Conservation (phyloP, 208 protist genomes). For the Leishmania braziliensis region DNA sequence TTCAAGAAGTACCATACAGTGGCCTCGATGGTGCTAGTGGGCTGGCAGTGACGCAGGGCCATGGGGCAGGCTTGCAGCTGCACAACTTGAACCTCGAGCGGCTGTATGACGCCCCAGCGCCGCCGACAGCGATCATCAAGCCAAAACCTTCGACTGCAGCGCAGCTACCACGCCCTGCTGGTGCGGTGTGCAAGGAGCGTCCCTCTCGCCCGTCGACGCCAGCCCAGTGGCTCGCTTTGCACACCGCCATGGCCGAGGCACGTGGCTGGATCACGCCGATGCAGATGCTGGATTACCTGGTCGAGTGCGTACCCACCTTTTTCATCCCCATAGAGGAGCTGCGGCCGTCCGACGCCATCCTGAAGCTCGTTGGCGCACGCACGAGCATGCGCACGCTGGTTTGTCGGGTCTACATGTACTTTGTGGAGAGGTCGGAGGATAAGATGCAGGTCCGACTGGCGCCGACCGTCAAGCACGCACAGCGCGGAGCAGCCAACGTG, state of each 20-base stretch:
- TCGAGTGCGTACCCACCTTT: conserved; percentile 85
- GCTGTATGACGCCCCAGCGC: conserved; percentile 19
- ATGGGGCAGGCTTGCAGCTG: conserved; percentile 8
- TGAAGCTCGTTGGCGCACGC: conserved; percentile 51
- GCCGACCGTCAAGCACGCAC: conserved; percentile 39
- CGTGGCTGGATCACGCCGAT: conserved; percentile 60
- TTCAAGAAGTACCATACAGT: conserved; percentile 26
- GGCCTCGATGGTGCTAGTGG: conserved; percentile 5
- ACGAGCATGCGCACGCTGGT: conserved; percentile 58
- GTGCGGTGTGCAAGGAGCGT: background rate
- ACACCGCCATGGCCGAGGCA: conserved; percentile 64
- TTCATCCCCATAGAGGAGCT: conserved; percentile 58
- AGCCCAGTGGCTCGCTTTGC: conserved; percentile 39
- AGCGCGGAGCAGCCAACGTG: conserved; percentile 49
- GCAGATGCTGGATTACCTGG: conserved; percentile 77
- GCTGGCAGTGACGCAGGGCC: background rate
- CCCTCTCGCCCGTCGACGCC: conserved; percentile 9
- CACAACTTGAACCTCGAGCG: conserved; percentile 17
- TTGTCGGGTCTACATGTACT: conserved; percentile 67
- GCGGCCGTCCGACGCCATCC: conserved; percentile 51
- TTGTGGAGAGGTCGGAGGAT: conserved; percentile 56
- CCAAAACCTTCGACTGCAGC: conserved; percentile 6
- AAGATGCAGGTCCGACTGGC: conserved; percentile 48
- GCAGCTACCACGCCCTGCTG: background rate
- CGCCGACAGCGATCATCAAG: background rate